Evolutionary conservation across 257 asterid genomes (phyloP), one percentile per base, ranked within the genome.

Genomic region (Eustoma russellianum): DNA sequence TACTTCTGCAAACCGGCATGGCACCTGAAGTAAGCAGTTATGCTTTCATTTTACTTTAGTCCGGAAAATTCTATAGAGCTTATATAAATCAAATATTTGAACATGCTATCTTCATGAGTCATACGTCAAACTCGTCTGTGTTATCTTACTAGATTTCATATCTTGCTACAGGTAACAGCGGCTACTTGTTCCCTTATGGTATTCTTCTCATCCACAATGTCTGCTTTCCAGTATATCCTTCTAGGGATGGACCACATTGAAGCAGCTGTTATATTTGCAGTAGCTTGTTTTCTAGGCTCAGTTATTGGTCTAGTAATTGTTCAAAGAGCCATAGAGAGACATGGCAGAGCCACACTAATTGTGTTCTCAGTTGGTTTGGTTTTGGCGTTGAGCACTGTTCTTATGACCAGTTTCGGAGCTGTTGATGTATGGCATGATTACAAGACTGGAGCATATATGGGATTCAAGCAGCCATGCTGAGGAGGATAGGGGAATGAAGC

Each of bases 111-210:
- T 11, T 40, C 17, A 16, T 2, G 1, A 16, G 10, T 3, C 14
- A 13, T 24, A 24, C 30, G 3, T 24, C 30, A 24, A 16, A 41
- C 43, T n/a, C 14, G 24, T 28, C 43, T 18, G 12, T 28, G 44
- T 5, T 24, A 41, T 44, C 1, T 2, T 10, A 41, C 3, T 24
- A 24, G 30, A 9, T 8, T 13, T 8, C 43, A 12, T 6, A 1
- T 55, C 13, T 17, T 63, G 52, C 54, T 15, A 2, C 70, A 89
- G 98, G 87, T 82, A 44, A 82, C 96, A 24, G 91, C 98, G 33
- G 91, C 86, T 50, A 83, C 98, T 5, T 83, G 96, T 59, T 90
- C 96, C 0, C 81, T 86, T 72, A 83, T 90, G 94, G 98, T 90
- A 9, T 64, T 90, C 52, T 86, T 90, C 91, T 83, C 96, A 44